Base-by-base conservation (phyloP, 192 early-diverging fungal genomes). In the Linnemannia exigua region DNA sequence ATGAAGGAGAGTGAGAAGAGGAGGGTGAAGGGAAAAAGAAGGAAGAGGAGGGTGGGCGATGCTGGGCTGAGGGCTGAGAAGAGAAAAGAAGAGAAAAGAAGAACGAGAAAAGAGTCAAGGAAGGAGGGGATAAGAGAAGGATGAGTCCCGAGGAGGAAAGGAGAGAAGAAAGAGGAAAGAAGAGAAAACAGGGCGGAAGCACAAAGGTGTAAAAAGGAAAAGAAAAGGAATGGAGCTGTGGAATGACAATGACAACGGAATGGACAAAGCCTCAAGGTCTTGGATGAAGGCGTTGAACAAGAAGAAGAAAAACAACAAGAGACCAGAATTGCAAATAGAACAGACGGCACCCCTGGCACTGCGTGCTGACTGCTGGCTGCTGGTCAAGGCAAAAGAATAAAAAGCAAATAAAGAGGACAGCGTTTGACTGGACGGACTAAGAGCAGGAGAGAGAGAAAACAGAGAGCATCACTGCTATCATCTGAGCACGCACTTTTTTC, bases 231-330 rank as follows among this genome's bases (percentile, higher is more conserved):
- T 52, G 48, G 50, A 51, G 9, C 37, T 61, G 74, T 25, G 52
- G 74, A 58, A 63, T 33, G 58, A 37, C n/a, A 44, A 63, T 63
- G 58, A n/a, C n/a, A n/a, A n/a, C n/a, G n/a, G n/a, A 63, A 63
- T 9, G 52, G 11, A 25, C 58, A 12, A n/a, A 63, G 58, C 58
- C 58, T 63, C 58, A n/a, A 44, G 9, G 41, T 3, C 3, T 3
- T 17, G 5, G 70, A 72, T 47, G 70, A 33, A 37, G 70, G 28
- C 15, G 70, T 44, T 44, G 31, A 1, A 15, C 25, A 25, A 61
- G 12, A 31, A 50, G 15, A 17, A 50, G 3, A 63, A 63, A 25
- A 63, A 25, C 25, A 63, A 15, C 22, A 3, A 7, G 54, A 25
- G 28, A 12, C 28, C 58, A 63, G 58, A 63, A 25, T 25, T 63